Base-by-base conservation (phyloP, 2,329 filamentous ascomycete species). In the Aphanocladium album region DNA sequence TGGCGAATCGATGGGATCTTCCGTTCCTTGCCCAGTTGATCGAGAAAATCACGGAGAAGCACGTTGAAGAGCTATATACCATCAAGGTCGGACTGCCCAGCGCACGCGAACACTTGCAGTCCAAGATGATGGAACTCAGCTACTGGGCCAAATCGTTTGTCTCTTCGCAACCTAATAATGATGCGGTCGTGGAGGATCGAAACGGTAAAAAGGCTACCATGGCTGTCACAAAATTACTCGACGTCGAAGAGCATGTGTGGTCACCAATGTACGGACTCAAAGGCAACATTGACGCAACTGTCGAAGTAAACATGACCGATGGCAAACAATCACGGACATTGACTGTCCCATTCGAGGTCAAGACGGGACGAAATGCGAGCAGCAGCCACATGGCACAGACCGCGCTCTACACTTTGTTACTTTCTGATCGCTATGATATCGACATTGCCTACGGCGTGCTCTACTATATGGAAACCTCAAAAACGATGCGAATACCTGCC, bases 181-280 rank as follows among this genome's bases (percentile, higher is more conserved):
- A 88, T 65, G 92, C 91, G 2, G 71, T 91, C 45, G 88, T 96
- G 25, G 88, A 91, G 66, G 91, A 93, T 65, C 84, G 90, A 51
- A 89, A 92, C 69, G 89, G 89, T 45, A 85, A 89, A 57, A 89
- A 87, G 65, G 85, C 89, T 12, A 88, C 83, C 61, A 88, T 98
- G 83, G 92, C 90, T 66, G 87, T 99, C 66, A 96, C 88, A 69
- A 99, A 98, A 71, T 80, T 99, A 30, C 87, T 99, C 16, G 95
- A 98, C 70, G 90, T 99, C 11, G 95, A 99, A 72, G 95, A 99
- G 73, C 95, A 98, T 70, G 87, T 99, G 30, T 99, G 95, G 95
- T 98, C 93, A 7, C 95, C 95, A 0, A 93, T 92, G 85, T 99
- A 96, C 71, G 95, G 95, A 0, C 80, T 99, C 17, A 99, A 99